Evolutionary conservation across 768 basidiomycete genomes (phyloP), one percentile per base, ranked within the genome.

Genomic region (Austroboletus eburneus): DNA sequence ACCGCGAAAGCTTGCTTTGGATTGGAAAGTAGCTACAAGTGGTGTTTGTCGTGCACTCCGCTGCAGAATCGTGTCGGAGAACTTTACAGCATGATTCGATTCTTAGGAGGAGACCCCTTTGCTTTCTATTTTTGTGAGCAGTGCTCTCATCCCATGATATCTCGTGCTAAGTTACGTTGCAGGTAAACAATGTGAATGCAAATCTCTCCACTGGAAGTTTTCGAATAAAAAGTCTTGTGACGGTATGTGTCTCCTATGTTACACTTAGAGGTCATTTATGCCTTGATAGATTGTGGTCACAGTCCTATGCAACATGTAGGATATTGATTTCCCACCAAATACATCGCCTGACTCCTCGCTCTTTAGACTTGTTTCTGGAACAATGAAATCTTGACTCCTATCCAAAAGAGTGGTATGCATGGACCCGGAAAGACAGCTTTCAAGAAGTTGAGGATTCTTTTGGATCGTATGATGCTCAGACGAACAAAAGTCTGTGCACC

Each of bases 1-100:
- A 97, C 95, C 0, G 94, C 95, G 2, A 97, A 95, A 66, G 94
- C 93, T n/a, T 80, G 91, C 1, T 99, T 99, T 63, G 87, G 92
- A 45, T 73, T 99, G 10, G 67, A 84, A 54, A 80, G 85, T 45
- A 79, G 78, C 40, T 91, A 80, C 55, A 82, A 81, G 49, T 99
- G 96, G 96, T 99, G 96, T 68, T 73, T 99, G 23, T 96, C 93
- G 25, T 94, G 94, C 5, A 97, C 95, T 6, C 95, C 95, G 0
- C 72, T 99, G 9, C 95, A 99, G 66, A 97, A 97, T 61, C 85
- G 96, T 54, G 96, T 99, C n/a, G 96, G 96, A 53, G 96, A 99
- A 64, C 69, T 99, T 41, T 99, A 99, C 70, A 96, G 93, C 64
- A 77, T 96, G 34, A 80, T 97, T 37, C 75, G 89, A 51, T 96